A percentile compares a stretch with the other conserved stretches of the same genome.
These are phyloP conservation scores for Clarireedia monteithiana DNA, from an alignment of 2,329 filamentous ascomycete species.

Conservation along the genomic window DNA sequence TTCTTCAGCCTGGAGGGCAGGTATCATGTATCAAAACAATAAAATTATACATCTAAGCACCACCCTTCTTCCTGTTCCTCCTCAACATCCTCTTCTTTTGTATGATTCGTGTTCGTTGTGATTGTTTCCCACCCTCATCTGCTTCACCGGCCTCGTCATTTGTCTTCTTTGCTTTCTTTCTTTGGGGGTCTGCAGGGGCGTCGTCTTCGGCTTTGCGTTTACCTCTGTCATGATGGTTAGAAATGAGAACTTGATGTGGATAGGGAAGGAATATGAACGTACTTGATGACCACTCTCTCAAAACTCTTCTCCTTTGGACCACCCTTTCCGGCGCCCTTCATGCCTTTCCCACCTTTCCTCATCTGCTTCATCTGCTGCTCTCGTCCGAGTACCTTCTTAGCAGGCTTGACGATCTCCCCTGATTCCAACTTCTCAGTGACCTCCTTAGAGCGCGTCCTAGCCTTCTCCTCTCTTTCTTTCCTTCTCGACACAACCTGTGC, in stretches of 20 bases:
- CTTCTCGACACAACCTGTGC: constrained; percentile 87
- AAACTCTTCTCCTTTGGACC: constrained; percentile 18
- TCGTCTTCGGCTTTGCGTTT: constrained; percentile 12
- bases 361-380: constrained; percentile 30
- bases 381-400: constrained; percentile 28
- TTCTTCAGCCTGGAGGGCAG: neutral
- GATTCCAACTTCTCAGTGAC: constrained; percentile 28
- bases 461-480: constrained; percentile 52
- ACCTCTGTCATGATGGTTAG: neutral
- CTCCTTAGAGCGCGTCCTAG: constrained; percentile 34
- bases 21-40: neutral
- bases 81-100: constrained; percentile 75
- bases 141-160: constrained; percentile 20
- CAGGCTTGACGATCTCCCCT: constrained; percentile 25
- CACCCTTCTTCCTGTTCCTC: constrained; percentile 39
- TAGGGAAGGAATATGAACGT: neutral
- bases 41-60: constrained; percentile 6
- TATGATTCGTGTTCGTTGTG: constrained; percentile 69
- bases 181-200: neutral
- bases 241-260: neutral
- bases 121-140: constrained; percentile 45
- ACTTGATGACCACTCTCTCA: constrained; percentile 14
- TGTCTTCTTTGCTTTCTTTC: constrained; percentile 8
- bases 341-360: constrained; percentile 29
- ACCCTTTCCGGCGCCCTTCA: constrained; percentile 14